Conservation (phyloP, 371 early-diverging fungal species). For the Nematocida parisii region DNA sequence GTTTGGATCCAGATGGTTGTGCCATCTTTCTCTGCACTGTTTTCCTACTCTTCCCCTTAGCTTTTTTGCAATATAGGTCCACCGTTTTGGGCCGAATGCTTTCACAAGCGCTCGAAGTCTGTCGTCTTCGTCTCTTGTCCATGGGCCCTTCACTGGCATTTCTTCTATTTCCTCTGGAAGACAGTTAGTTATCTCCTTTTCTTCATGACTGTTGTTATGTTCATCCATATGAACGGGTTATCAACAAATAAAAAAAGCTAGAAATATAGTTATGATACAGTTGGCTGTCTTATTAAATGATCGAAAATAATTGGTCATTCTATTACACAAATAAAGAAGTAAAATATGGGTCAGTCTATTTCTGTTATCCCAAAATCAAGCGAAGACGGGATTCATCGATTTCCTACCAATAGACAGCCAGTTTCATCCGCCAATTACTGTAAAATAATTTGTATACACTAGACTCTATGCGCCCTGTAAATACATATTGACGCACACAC, state of each 20-base stretch:
- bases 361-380: no score
- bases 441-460: no score
- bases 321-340: neutral
- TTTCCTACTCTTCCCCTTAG: conserved; percentile 69
- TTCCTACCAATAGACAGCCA: no score
- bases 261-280: conserved; percentile 56
- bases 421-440: no score
- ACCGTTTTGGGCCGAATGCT: conserved; percentile 67
- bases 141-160: conserved; percentile 68
- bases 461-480: no score
- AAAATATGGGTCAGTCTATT: no score
- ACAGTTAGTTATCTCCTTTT: conserved; percentile 20
- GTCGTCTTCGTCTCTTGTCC: conserved; percentile 70
- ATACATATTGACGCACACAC: no score
- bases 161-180: conserved; percentile 24
- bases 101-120: conserved; percentile 62
- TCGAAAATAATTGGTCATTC: conserved; percentile 5
- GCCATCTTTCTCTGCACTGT: conserved; percentile 71
- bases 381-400: no score
- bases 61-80: conserved; percentile 69
- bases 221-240: conserved; percentile 61
- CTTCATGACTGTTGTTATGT: conserved; percentile 48
- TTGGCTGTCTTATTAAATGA: conserved; percentile 21
- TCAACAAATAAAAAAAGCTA: conserved; percentile 61
- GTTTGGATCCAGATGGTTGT: conserved; percentile 70